Evolutionary conservation across 176 grass and related monocot species (phyloP), one percentile per base, ranked within the genome.

Genomic region (Dactylis glomerata): DNA sequence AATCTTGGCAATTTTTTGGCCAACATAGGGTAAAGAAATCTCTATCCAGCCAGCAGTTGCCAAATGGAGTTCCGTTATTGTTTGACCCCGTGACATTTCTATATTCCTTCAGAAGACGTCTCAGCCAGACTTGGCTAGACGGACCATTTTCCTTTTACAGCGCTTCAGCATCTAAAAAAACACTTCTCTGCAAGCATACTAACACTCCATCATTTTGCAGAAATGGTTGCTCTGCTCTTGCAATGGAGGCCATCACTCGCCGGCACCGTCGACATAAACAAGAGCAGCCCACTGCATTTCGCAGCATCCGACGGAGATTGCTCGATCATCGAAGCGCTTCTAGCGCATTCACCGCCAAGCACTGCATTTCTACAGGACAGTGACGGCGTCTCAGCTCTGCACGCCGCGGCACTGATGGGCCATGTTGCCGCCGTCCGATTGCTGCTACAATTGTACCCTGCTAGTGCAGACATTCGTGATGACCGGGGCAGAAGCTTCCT

Each of bases 401-500:
- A 89, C 20, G 87, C 65, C 6, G 90, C 80, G 0, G 73, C 80
- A 2, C 13, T 34, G 54, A 89, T 92, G 83, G 56, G 79, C 3
- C 83, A 92, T 23, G 27, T 36, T 36, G 62, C 42, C 8, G 67
- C n/a, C 0, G 34, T 86, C 41, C 55, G 62, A 14, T 38, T 54
- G 19, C 20, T 92, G 8, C 34, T 92, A 1, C 16, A 38, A 3
- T 11, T 23, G 8, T 64, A 64, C 15, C 90, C 87, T 9, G 83
- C 84, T 20, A 87, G 79, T 32, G 65, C 82, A 36, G 83, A 92
- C 37, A 28, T 86, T 8, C 79, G 36, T 0, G 87, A 89, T 0
- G 63, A 81, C 55, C 2, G 15, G 3, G 90, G 90, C 20, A 55
- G n/a, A 65, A 92, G 36, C 17, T 92, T 92, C 67, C 8, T 92